Evolutionary conservation across 331 rosid genomes (phyloP).

Genomic region (Quercus tomentella): DNA sequence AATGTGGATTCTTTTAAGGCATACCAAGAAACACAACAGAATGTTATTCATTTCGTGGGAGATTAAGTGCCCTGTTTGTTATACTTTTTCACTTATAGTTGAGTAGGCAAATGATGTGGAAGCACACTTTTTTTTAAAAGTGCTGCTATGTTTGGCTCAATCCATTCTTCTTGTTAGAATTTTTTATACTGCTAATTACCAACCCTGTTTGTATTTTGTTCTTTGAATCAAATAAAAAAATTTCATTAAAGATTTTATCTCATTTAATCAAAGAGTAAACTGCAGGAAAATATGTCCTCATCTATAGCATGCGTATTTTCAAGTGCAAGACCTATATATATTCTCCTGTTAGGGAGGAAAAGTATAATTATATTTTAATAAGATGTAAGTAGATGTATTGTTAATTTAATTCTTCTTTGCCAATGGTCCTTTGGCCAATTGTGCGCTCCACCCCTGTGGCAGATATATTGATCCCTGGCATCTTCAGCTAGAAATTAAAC

Average conservation of each 20-base stretch:
- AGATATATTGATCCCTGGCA: no score
- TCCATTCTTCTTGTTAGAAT: not conserved
- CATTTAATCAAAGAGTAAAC: not conserved
- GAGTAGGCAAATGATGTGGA: not conserved
- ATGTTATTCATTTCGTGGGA: not conserved
- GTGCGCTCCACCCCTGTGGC: no score
- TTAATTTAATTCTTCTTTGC: not conserved
- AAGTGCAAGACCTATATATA: not conserved
- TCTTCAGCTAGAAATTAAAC: no score
- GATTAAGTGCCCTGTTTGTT: not conserved
- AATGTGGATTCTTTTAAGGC: not conserved
- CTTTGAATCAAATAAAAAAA: not conserved
- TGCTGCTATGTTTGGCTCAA: not conserved
- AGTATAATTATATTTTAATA: not conserved
- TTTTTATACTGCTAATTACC: not conserved
- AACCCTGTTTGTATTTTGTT: not conserved
- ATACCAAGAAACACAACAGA: not conserved
- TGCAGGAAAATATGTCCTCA: not conserved
- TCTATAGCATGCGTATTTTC: not conserved
- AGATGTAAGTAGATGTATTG: not conserved
- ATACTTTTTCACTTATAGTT: not conserved
- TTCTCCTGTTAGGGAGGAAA: not conserved
- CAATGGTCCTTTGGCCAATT: no score
- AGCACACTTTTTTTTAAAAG: not conserved
- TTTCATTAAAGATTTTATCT: not conserved